These are phyloP conservation scores for Cercospora zeina DNA, from an alignment of 2,329 filamentous ascomycete genomes.

Conservation along the genomic window DNA sequence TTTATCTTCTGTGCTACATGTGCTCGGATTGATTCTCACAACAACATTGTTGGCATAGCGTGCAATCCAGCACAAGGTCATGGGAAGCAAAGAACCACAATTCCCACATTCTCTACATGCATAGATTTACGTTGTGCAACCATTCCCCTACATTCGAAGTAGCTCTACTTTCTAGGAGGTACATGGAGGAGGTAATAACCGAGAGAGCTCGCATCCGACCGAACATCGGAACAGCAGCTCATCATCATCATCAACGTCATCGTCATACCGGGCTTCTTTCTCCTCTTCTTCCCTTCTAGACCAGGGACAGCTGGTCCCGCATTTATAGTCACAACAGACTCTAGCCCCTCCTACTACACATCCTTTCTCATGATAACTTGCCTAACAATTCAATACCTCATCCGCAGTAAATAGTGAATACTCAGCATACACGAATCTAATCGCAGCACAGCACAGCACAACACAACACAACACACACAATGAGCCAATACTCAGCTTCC, in stretches of 20 bases:
- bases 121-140: neutral
- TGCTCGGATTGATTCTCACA: neutral
- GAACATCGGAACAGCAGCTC: neutral
- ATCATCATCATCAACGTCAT: neutral
- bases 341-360: neutral
- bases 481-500: slow-evolving; percentile 39
- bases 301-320: neutral
- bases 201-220: slow-evolving; percentile 7
- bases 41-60: neutral
- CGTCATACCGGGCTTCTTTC: neutral
- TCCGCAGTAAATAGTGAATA: neutral
- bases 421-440: neutral
- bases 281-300: neutral
- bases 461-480: slow-evolving; percentile 9
- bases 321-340: neutral
- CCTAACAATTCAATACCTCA: neutral
- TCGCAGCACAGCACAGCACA: too few relatives aligned
- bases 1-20: neutral
- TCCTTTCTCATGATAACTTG: neutral
- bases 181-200: neutral
- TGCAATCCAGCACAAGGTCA: neutral
- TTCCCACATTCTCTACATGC: neutral
- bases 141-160: neutral
- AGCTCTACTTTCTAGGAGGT: neutral
- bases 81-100: neutral